Evolutionary conservation across 2,329 filamentous ascomycete species (phyloP).

Genomic region (Tolypocladium ovalisporum): DNA sequence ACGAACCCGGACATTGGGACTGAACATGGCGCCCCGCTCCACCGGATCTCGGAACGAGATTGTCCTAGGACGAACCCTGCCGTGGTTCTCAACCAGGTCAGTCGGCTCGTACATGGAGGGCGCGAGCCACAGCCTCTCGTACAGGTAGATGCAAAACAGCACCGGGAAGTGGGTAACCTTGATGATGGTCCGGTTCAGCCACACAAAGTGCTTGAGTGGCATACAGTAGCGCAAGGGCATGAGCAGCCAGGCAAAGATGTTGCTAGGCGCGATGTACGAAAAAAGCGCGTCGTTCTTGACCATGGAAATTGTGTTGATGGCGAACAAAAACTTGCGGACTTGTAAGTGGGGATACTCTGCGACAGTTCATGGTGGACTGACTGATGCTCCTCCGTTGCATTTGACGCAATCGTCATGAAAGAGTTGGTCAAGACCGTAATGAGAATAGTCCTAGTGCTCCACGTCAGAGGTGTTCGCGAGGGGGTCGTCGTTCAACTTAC

Average conservation of each 20-base stretch:
- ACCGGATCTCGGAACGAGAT: constrained; percentile 48
- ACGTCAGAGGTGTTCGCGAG: constrained; percentile 1
- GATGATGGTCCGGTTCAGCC: constrained; percentile 81
- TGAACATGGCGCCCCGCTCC: constrained; percentile 55
- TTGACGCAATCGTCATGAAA: constrained; percentile 90
- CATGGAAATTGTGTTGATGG: constrained; percentile 95
- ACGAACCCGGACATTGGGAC: constrained; percentile 58
- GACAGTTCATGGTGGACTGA: constrained; percentile 19
- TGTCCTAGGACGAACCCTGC: constrained; percentile 35
- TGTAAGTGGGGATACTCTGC: constrained; percentile 2
- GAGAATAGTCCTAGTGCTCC: constrained; percentile 56
- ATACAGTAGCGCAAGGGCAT: constrained; percentile 74
- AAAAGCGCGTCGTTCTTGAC: constrained; percentile 97
- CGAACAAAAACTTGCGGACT: constrained; percentile 62
- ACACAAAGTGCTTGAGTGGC: constrained; percentile 71
- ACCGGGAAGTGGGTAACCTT: constrained; percentile 85
- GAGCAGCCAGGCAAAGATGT: constrained; percentile 82
- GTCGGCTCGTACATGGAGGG: constrained; percentile 69
- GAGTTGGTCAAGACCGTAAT: constrained; percentile 95
- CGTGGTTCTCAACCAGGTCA: constrained; percentile 68
- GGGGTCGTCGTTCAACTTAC: constrained; percentile 23
- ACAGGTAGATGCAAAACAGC: constrained; percentile 74
- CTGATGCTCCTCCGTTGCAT: constrained; percentile 84
- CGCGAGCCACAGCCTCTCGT: constrained; percentile 72
- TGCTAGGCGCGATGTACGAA: constrained; percentile 84